Conservation (phyloP, 2,329 filamentous ascomycete species). For the Penicillium sp. region DNA sequence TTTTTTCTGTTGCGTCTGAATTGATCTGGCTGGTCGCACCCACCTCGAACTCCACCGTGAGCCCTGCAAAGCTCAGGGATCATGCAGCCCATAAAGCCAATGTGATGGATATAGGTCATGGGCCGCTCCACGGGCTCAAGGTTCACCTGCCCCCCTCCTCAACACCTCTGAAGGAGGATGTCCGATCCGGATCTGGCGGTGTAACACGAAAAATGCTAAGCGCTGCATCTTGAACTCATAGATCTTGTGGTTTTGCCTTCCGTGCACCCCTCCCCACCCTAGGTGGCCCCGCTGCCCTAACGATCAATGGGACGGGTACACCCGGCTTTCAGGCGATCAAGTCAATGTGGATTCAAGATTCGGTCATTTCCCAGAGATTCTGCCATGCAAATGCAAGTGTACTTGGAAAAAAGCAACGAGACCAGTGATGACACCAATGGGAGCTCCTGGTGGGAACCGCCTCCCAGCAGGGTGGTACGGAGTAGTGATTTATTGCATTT, state of each 20-base stretch:
- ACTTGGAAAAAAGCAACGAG: conserved; percentile 11
- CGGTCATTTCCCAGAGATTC: too few species aligned
- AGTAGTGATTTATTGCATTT: conserved; percentile 22
- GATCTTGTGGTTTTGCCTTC: conserved; percentile 8
- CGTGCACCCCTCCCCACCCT: conserved; percentile 5
- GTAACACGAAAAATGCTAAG: conserved; percentile 24
- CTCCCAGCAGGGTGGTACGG: conserved; percentile 21
- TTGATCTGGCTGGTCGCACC: conserved; percentile 13
- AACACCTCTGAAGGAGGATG: conserved; percentile 1
- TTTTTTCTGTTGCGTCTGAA: conserved; percentile 1
- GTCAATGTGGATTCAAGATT: background rate
- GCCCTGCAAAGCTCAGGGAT: conserved; percentile 13
- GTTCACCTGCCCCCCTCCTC: conserved; percentile 10
- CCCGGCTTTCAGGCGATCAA: conserved; percentile 6
- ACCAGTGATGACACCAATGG: conserved; percentile 1
- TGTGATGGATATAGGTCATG: conserved; percentile 26
- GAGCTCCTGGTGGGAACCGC: conserved; percentile 10
- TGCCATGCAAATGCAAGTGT: background rate
- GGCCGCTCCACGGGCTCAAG: conserved; percentile 11
- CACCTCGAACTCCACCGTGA: background rate
- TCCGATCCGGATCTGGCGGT: conserved; percentile 30
- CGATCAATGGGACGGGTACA: conserved; percentile 10
- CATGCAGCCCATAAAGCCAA: conserved; percentile 22
- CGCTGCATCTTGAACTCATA: conserved; percentile 14
- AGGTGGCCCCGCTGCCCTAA: background rate